Conservation (phyloP, 2,329 filamentous ascomycete species). For the Pseudofabraea citricarpa region DNA sequence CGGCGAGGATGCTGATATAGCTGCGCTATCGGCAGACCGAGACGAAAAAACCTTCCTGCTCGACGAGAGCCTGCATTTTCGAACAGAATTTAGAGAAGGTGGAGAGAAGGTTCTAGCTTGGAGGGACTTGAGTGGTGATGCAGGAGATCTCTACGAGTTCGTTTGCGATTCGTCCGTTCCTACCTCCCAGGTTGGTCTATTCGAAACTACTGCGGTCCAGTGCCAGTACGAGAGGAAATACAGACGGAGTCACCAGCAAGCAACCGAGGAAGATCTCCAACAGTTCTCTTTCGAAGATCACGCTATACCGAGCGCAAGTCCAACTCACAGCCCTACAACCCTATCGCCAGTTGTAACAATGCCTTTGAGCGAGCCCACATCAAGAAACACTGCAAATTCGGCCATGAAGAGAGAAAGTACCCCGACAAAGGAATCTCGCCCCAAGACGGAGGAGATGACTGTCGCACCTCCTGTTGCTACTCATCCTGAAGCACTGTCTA, state of each 20-base stretch:
- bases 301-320: constrained; percentile 60
- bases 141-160: constrained; percentile 95
- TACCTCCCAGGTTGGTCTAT: constrained; percentile 68
- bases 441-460: constrained; percentile 42
- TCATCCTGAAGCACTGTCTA: constrained; percentile 66
- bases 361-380: constrained; percentile 11
- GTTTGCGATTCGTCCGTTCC: constrained; percentile 77
- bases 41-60: constrained; percentile 97
- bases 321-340: constrained; percentile 52
- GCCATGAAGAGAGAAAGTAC: constrained; percentile 37
- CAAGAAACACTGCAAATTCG: constrained; percentile 36
- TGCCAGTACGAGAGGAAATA: constrained; percentile 99
- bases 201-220: constrained; percentile 78
- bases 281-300: constrained; percentile 75
- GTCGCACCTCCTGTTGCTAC: constrained; percentile 53
- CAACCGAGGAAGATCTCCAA: constrained; percentile 73
- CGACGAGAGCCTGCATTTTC: constrained; percentile 86
- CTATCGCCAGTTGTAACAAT: constrained; percentile 22
- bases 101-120: constrained; percentile 88
- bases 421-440: constrained; percentile 19
- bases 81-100: constrained; percentile 73
- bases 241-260: constrained; percentile 71
- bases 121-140: constrained; percentile 90
- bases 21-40: constrained; percentile 71
- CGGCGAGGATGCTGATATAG: constrained; percentile 72